These are phyloP conservation scores for Candida michaelii DNA, from an alignment of 805 yeast genomes.

Conservation along the genomic window DNA sequence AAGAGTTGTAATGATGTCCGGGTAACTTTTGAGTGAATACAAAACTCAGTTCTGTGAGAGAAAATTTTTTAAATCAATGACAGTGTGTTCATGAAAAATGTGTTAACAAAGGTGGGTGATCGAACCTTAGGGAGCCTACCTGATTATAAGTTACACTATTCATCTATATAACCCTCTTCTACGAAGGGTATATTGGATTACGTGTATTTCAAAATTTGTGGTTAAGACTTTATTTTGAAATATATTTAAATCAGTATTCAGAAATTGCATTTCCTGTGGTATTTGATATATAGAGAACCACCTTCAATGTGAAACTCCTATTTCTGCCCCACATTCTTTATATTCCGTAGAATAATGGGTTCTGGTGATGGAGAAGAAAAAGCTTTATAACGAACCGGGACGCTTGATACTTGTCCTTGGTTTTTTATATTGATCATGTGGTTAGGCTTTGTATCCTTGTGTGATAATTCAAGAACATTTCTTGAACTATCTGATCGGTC, in stretches of 20 bases:
- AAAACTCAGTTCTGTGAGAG: too few species aligned
- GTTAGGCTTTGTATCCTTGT: conserved; percentile 20
- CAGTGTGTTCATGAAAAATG: too few species aligned
- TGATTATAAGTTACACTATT: not conserved
- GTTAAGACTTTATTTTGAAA: not conserved
- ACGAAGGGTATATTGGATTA: not conserved
- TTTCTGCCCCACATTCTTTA: conserved; percentile 61
- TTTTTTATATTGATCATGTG: conserved; percentile 50
- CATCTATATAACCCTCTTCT: not conserved
- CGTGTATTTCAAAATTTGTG: not conserved
- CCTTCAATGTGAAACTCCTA: conserved; percentile 54
- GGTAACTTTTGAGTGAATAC: too few species aligned
- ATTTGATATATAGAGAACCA: not conserved
- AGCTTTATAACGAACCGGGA: conserved; percentile 42
- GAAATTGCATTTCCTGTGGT: not conserved
- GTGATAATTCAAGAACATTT: conserved; percentile 7
- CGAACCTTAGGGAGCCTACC: too few species aligned
- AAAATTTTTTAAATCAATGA: too few species aligned
- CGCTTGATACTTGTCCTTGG: conserved; percentile 49
- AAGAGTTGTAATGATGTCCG: not conserved
- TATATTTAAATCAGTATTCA: not conserved
- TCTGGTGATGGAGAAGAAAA: conserved; percentile 61
- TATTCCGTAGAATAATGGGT: conserved; percentile 54
- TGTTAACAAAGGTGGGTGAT: too few species aligned
- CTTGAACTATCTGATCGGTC: conserved; percentile 14